phyloP scores from a whole-genome alignment of 1,284 basidiomycete species.

The Psilocybe mexicana region DNA sequence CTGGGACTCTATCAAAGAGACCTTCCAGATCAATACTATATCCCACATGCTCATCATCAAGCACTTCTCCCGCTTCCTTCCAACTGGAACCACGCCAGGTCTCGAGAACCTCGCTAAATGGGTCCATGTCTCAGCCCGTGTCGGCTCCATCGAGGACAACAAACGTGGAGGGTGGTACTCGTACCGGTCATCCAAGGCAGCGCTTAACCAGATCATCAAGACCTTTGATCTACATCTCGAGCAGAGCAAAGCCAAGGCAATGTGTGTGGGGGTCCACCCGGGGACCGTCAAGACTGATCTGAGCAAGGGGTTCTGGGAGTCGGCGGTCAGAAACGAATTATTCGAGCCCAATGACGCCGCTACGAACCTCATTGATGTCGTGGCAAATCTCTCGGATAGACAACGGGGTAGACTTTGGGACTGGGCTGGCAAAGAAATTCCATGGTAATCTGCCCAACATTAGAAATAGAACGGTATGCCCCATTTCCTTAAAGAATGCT shows the following conservation, averaged over 20 bases:
- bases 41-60: slow-evolving; percentile 65
- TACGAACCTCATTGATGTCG: slow-evolving; percentile 54
- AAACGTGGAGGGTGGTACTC: slow-evolving; percentile 70
- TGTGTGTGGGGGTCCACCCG: slow-evolving; percentile 61
- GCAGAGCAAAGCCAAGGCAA: slow-evolving; percentile 51
- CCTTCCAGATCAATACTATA: slow-evolving; percentile 59
- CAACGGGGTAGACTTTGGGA: slow-evolving; percentile 71
- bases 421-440: slow-evolving; percentile 60
- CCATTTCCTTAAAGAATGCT: too few relatives aligned
- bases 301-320: slow-evolving; percentile 49
- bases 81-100: slow-evolving; percentile 25
- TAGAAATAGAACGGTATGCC: too few relatives aligned
- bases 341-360: slow-evolving; percentile 67
- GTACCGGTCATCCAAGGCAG: slow-evolving; percentile 74
- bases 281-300: slow-evolving; percentile 63
- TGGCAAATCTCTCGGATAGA: slow-evolving; percentile 44
- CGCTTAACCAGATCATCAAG: slow-evolving; percentile 72
- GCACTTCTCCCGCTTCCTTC: slow-evolving; percentile 60
- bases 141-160: slow-evolving; percentile 67
- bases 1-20: slow-evolving; percentile 42
- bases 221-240: slow-evolving; percentile 68
- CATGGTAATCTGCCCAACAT: slow-evolving; percentile 21
- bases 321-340: slow-evolving; percentile 42
- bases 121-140: slow-evolving; percentile 63
- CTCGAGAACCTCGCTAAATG: slow-evolving; percentile 46